Base-by-base conservation (phyloP, 371 early-diverging fungal genomes). In the Mortierella sp. region DNA sequence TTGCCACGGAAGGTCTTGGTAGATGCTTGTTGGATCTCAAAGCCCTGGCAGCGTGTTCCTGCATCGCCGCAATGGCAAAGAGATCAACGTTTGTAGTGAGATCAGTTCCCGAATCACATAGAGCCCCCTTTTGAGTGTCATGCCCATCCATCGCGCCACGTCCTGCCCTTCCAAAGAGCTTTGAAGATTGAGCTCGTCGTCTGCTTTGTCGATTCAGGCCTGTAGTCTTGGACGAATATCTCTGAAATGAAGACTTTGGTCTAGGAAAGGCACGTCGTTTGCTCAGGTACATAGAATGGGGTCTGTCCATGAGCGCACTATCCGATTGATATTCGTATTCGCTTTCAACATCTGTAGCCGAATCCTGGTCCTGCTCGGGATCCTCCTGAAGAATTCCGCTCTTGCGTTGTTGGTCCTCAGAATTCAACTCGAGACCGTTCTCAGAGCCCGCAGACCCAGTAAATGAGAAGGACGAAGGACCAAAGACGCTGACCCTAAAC, bases 31-130 rank as follows among this genome's bases (percentile, higher is more conserved):
- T 44, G 12, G 44, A 50, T n/a, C 61, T 56, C 34, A 39, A 2
- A 23, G 46, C 15, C 27, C 49, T 39, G 1, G 57, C 62, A 28
- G 24, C 50, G 43, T 66, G 73, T 19, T 62, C 63, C 14, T 53
- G 58, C 56, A 72, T 57, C 3, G 57, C 59, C 9, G 58, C 50
- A 9, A 58, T 17, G 0, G 72, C 72, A 31, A 70, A 19, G 6
- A 34, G n/a, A 26, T 60, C 64, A 8, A 67, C 55, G n/a, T 46
- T 64, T 27, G 50, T 34, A 5, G 30, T 56, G 31, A 60, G 32
- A 14, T 65, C 72, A 24, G 64, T 49, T 0, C 59, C 72, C 12
- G 72, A 71, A 42, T 71, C 65, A 30, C 71, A 71, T 1, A 60
- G 54, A 8, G 50, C 43, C 24, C 42, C 51, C n/a, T 54, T 32